Percentiles rank a stretch among this genome's conserved stretches.
These are phyloP conservation scores for Globisporangium cederbergense DNA, from an alignment of 352 stramenopile genomes.

Conservation along the genomic window DNA sequence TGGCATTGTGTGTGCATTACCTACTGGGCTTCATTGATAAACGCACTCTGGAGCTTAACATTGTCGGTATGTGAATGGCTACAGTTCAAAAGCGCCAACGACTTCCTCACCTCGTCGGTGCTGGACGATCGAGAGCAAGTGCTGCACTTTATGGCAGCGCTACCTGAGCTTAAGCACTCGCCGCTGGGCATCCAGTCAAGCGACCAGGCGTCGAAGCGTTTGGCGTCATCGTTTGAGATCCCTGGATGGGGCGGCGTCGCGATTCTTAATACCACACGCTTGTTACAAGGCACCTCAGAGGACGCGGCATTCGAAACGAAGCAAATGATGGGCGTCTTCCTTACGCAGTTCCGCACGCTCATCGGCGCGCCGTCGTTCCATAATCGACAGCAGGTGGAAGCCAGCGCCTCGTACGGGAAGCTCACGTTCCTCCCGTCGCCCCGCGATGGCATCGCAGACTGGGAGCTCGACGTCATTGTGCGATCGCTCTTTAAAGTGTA, in stretches of 20 bases:
- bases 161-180: constrained; percentile 43
- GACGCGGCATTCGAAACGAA: constrained; percentile 26
- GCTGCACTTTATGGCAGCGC: constrained; percentile 72
- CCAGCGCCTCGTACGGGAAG: constrained; percentile 5
- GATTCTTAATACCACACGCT: constrained; percentile 41
- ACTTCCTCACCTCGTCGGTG: constrained; percentile 63
- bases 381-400: constrained; percentile 32
- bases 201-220: constrained; percentile 4
- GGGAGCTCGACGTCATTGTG: constrained; percentile 67
- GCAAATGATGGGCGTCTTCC: constrained; percentile 65
- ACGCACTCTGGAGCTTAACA: neutral
- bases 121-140: constrained; percentile 70
- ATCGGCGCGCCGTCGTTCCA: constrained; percentile 56
- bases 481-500: constrained; percentile 41
- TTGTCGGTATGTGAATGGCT: neutral
- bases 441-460: constrained; percentile 54
- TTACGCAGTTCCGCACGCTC: constrained; percentile 58
- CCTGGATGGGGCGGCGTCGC: constrained; percentile 61
- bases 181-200: constrained; percentile 50
- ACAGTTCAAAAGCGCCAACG: constrained; percentile 79
- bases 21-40: neutral
- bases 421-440: constrained; percentile 51
- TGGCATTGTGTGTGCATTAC: constrained; percentile 9
- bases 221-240: constrained; percentile 66
- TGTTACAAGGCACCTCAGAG: constrained; percentile 3